Evolutionary conservation across 2,329 filamentous ascomycete genomes (phyloP).

Genomic region (Pestalotiopsis sp.): DNA sequence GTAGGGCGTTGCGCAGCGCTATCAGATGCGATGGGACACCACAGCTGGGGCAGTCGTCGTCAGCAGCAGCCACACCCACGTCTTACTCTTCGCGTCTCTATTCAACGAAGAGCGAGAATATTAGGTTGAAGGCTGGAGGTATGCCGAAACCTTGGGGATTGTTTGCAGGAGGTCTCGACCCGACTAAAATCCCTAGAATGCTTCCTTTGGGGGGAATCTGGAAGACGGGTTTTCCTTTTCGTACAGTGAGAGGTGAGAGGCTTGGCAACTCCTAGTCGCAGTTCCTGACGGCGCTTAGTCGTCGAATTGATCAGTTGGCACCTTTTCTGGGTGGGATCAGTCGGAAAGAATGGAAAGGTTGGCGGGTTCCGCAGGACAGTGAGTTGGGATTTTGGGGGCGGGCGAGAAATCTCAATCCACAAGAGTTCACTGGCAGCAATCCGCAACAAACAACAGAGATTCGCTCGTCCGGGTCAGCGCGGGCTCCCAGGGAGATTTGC

Average conservation of each 20-base stretch:
- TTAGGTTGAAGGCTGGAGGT: neutral
- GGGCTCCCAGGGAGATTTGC: constrained; percentile 1
- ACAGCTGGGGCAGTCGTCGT: neutral
- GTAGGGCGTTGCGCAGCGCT: neutral
- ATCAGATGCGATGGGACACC: neutral
- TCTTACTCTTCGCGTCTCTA: neutral
- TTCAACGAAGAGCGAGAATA: constrained; percentile 1
- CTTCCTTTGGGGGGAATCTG: neutral
- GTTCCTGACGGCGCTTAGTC: constrained; percentile 28
- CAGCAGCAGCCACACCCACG: neutral
- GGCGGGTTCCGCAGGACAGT: neutral
- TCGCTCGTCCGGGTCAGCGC: constrained; percentile 6
- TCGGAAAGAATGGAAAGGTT: constrained; percentile 25
- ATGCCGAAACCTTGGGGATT: neutral
- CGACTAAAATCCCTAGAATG: neutral
- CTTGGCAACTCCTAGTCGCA: constrained; percentile 20
- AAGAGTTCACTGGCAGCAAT: neutral
- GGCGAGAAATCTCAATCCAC: neutral
- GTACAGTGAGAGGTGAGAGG: neutral
- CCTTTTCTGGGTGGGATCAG: constrained; percentile 9
- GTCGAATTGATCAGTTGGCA: constrained; percentile 5
- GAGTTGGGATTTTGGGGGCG: constrained; percentile 22
- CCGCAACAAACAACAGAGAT: neutral
- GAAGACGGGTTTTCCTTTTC: neutral
- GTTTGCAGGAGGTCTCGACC: neutral